These are phyloP conservation scores for Chrysoporthe cubensis DNA, from an alignment of 2,329 filamentous ascomycete genomes.

Conservation along the genomic window DNA sequence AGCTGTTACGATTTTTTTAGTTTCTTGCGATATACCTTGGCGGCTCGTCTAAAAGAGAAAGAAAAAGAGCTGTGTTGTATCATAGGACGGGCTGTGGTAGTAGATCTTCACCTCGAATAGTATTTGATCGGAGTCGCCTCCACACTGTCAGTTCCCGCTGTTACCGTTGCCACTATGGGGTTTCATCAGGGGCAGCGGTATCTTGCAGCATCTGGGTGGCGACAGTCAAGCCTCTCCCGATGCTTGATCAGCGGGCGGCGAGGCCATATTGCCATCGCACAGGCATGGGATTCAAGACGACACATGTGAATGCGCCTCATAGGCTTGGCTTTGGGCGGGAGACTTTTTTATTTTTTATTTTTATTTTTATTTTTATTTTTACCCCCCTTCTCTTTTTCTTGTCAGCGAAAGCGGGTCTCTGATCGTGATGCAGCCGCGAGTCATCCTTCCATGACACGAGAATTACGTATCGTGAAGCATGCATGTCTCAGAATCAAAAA, in stretches of 20 bases:
- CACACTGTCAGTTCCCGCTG: constrained; percentile 5
- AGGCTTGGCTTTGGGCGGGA: neutral
- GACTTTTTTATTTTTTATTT: neutral
- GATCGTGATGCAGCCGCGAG: too few species aligned
- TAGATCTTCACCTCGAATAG: neutral
- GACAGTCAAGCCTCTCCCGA: neutral
- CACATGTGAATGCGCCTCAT: constrained; percentile 2
- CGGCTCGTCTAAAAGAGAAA: neutral
- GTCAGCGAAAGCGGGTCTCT: too few species aligned
- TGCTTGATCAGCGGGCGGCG: neutral
- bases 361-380: too few species aligned
- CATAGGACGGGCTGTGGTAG: neutral
- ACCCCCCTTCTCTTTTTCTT: too few species aligned
- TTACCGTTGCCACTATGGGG: neutral
- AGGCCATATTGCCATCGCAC: neutral
- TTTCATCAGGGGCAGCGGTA: neutral
- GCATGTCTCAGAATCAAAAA: too few species aligned
- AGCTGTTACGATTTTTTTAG: neutral
- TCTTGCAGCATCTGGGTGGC: neutral
- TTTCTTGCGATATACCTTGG: neutral
- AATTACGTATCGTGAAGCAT: too few species aligned
- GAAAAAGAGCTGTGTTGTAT: too few species aligned
- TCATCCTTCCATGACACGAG: too few species aligned
- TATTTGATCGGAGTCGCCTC: neutral
- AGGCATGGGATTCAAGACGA: too few species aligned